Base-by-base conservation (phyloP, 768 basidiomycete genomes). In the Cantharellus cinnabarinus region DNA sequence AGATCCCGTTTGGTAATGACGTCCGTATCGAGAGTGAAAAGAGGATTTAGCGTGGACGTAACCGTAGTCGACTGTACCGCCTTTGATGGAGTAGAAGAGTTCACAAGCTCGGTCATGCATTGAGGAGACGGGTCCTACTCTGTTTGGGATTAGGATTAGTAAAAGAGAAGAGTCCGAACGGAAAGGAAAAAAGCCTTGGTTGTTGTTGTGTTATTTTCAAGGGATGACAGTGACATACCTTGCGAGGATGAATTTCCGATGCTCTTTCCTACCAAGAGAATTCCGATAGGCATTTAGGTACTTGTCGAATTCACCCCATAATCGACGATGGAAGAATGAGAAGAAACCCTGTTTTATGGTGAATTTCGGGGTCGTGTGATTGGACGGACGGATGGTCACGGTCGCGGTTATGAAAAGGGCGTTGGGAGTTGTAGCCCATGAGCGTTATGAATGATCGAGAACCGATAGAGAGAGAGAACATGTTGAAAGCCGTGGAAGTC, bases 101-200 rank as follows among this genome's bases (percentile, higher is more conserved):
- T 78, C 76, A 64, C 77, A 77, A 10, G 76, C 77, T 48, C 77
- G 64, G 62, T 79, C 77, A 59, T 77, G 76, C 52, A 79, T 61
- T 1, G 75, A 77, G 65, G 76, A 76, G 41, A 76, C 75, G 37
- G 76, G 74, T 1, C 77, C 77, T 3, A 76, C 71, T 54, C 76
- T 77, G 35, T 7, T 7, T 37, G 7, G 1, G 10, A 7, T 7
- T 7, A 54, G 35, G 7, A 37, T 37, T 1, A 54, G 14, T 10
- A 37, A 37, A 54, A 14, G 52, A 0, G 1, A 52, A 3, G 48
- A 38, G 40, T 39, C 5, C 60, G 5, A n/a, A 29, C 4, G 38
- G 41, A 55, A 44, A 34, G 56, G 15, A 15, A 38, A 41, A 10
- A 65, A 64, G 50, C 44, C 65, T 65, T 62, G 64, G 29, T 63